Evolutionary conservation across 1,284 basidiomycete genomes (phyloP).

Genomic region (Tilletia indica): DNA sequence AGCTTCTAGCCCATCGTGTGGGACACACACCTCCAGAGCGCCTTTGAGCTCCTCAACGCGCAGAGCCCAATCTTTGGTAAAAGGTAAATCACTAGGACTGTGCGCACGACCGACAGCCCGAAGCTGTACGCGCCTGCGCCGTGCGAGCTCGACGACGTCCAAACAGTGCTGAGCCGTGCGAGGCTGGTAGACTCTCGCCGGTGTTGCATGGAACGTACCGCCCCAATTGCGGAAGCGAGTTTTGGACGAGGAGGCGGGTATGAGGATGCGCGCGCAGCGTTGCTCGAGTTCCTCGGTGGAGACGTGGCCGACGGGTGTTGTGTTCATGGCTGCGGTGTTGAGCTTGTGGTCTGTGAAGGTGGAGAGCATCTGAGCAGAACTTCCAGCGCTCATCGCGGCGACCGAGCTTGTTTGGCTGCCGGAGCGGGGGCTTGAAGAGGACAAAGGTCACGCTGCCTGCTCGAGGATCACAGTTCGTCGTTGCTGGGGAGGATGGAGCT

Average conservation of each 20-base stretch:
- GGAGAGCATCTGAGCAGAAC: neutral
- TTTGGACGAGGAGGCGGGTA: conserved; percentile 61
- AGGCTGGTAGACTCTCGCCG: conserved; percentile 71
- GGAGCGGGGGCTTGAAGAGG: too few relatives aligned
- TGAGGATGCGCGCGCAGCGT: conserved; percentile 70
- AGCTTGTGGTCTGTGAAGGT: conserved; percentile 5
- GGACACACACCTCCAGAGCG: conserved; percentile 26
- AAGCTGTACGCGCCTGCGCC: conserved; percentile 69
- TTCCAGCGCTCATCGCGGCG: too few relatives aligned
- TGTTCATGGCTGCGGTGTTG: neutral
- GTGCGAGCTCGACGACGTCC: conserved; percentile 78
- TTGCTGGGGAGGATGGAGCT: too few relatives aligned
- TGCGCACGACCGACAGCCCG: conserved; percentile 87
- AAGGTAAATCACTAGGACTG: conserved; percentile 78
- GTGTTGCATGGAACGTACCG: conserved; percentile 59
- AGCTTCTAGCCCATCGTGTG: neutral
- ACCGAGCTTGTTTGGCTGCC: too few relatives aligned
- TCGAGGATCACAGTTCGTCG: too few relatives aligned
- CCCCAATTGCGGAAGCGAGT: conserved; percentile 61
- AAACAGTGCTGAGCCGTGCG: conserved; percentile 70
- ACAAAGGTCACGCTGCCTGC: too few relatives aligned
- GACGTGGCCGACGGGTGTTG: neutral
- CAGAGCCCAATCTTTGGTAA: conserved; percentile 51
- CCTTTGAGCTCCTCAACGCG: conserved; percentile 50
- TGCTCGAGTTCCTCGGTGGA: conserved; percentile 60